These are phyloP conservation scores for Globisporangium mamillatum DNA, from an alignment of 352 stramenopile genomes.

Conservation along the genomic window DNA sequence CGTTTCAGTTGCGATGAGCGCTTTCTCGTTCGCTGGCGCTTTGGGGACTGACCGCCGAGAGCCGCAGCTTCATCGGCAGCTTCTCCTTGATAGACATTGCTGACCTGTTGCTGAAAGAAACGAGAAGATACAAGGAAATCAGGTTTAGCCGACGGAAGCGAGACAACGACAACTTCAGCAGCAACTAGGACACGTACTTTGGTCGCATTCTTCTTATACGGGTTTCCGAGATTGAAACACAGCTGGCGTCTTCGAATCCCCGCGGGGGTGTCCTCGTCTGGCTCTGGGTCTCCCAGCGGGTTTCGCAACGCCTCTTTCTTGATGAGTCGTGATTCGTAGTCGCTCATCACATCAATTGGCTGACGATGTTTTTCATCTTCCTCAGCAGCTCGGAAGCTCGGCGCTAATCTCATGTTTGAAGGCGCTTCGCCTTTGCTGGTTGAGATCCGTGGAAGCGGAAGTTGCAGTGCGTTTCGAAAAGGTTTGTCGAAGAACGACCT, in stretches of 20 bases:
- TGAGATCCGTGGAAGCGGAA: conserved; percentile 30
- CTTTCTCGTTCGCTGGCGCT: conserved; percentile 79
- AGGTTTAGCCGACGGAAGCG: neutral
- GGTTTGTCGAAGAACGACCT: conserved; percentile 50
- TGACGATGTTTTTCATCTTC: conserved; percentile 84
- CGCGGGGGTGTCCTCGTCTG: conserved; percentile 77
- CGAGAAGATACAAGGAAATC: neutral
- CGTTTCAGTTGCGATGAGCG: conserved; percentile 82
- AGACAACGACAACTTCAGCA: neutral
- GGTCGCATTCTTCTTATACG: conserved; percentile 87
- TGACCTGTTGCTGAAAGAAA: conserved; percentile 40
- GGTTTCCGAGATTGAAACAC: conserved; percentile 84
- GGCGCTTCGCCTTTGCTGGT: conserved; percentile 17
- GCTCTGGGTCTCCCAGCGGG: conserved; percentile 77
- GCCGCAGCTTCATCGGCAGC: conserved; percentile 81
- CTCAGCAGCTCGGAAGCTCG: conserved; percentile 56
- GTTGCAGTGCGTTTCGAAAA: conserved; percentile 33
- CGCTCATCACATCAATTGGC: conserved; percentile 86
- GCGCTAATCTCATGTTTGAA: conserved; percentile 42
- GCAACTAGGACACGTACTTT: conserved; percentile 38
- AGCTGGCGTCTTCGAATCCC: conserved; percentile 72
- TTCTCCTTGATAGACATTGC: conserved; percentile 84
- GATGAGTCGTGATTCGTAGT: conserved; percentile 84
- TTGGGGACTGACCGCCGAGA: conserved; percentile 71
- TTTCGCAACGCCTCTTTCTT: conserved; percentile 87